A percentile compares a stretch with the other conserved stretches of the same genome.
Conservation (phyloP, 352 stramenopile genomes). For the Phytophthora uliginosa region DNA sequence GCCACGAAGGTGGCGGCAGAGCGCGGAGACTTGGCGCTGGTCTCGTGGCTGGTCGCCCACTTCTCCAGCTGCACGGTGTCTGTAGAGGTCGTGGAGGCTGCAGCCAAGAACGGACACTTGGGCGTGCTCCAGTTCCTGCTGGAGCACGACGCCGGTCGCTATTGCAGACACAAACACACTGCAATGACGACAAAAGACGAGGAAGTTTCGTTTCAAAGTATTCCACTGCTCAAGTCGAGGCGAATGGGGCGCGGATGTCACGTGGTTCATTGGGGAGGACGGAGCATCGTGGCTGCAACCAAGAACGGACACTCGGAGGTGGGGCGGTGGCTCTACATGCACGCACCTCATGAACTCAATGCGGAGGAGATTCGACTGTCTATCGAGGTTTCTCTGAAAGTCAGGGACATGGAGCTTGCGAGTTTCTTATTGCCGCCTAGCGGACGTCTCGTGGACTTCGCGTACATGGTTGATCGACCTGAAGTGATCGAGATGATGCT, state of each 20-base stretch:
- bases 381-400: too few relatives aligned
- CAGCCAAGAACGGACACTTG: background rate
- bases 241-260: background rate
- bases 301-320: background rate
- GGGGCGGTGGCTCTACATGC: background rate
- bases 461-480: too few relatives aligned
- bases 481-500: too few relatives aligned
- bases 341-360: background rate
- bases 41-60: background rate
- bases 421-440: too few relatives aligned
- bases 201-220: background rate
- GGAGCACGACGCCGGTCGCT: background rate
- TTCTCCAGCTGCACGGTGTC: background rate
- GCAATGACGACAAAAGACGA: background rate
- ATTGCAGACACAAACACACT: conserved; percentile 1
- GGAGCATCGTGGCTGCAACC: background rate
- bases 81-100: background rate
- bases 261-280: background rate
- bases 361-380: background rate
- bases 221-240: background rate
- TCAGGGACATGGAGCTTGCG: too few relatives aligned
- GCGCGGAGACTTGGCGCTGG: background rate
- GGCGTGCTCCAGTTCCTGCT: background rate
- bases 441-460: too few relatives aligned
- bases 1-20: background rate